Base-by-base conservation (phyloP, 192 early-diverging fungal genomes). In the Backusella sp. region DNA sequence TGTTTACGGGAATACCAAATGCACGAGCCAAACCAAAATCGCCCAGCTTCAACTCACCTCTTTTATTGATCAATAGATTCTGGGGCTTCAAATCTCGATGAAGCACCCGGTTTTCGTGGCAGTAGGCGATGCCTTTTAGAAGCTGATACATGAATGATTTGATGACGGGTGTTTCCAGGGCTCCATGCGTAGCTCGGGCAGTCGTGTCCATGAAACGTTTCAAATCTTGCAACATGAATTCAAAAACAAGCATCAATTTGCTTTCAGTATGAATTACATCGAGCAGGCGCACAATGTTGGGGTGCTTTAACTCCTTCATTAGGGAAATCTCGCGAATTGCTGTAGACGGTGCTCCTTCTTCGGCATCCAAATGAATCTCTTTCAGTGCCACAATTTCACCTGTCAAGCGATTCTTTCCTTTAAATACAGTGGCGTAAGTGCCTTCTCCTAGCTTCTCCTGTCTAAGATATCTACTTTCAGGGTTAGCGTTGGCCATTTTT, bases 311-410 rank as follows among this genome's bases (percentile, higher is more conserved):
- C 83, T 99, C 98, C 79, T 97, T 97, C 90, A 99, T 94, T 73
- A 99, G 85, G 12, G 97, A 97, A 77, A 99, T 98, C 86, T 99
- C 98, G 41, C 98, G 89, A 77, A 99, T 96, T 70, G 98, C 98
- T 15, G 98, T 99, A 8, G 95, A 96, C 28, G 98, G 98, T 42
- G 96, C 96, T 34, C 94, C 94, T 82, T 96, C 95, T 80, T 97
- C 95, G 19, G 93, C 88, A 79, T 94, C 96, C 52, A 97, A 86
- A 66, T 92, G 86, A 59, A 99, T 98, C 83, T 98, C 96, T 83
- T 99, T 99, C 39, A 99, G 84, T 11, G 98, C 98, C 34, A 99
- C 98, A 53, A 96, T 93, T 70, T 92, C 90, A 70, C 93, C 93
- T 49, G 84, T 94, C 17, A 86, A 80, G 77, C 89, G 79, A 80